These are phyloP conservation scores for Botrytis cinerea DNA, from an alignment of 2,329 filamentous ascomycete genomes.

Conservation along the genomic window DNA sequence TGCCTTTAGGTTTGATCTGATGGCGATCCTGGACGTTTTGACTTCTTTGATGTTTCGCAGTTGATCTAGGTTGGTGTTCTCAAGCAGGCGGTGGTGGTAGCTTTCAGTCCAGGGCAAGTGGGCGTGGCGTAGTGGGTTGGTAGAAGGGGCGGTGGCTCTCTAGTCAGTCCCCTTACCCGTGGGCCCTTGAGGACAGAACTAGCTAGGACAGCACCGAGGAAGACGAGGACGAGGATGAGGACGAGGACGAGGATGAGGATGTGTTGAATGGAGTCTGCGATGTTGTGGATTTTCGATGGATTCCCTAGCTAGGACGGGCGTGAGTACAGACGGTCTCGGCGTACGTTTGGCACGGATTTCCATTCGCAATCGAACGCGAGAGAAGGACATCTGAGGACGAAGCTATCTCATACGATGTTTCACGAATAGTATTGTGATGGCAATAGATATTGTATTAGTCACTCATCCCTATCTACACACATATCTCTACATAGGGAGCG, in stretches of 20 bases:
- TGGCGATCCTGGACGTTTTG: conserved; percentile 8
- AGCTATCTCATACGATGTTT: background rate
- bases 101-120: background rate
- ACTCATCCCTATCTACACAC: too few relatives aligned
- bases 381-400: background rate
- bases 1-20: conserved; percentile 18
- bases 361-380: background rate
- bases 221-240: too few relatives aligned
- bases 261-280: background rate
- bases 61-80: conserved; percentile 19
- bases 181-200: background rate
- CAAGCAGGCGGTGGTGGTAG: background rate
- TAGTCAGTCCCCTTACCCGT: background rate
- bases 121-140: background rate
- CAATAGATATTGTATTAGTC: background rate
- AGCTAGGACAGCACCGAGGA: background rate
- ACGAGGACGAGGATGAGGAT: background rate
- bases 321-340: background rate
- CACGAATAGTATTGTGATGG: background rate
- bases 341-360: background rate
- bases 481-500: background rate
- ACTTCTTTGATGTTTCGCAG: conserved; percentile 26
- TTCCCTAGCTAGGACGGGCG: background rate
- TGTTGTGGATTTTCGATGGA: background rate
- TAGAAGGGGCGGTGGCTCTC: background rate